phyloP scores from a whole-genome alignment of 2,329 filamentous ascomycete species.

The Trichocomaceae sp. region DNA sequence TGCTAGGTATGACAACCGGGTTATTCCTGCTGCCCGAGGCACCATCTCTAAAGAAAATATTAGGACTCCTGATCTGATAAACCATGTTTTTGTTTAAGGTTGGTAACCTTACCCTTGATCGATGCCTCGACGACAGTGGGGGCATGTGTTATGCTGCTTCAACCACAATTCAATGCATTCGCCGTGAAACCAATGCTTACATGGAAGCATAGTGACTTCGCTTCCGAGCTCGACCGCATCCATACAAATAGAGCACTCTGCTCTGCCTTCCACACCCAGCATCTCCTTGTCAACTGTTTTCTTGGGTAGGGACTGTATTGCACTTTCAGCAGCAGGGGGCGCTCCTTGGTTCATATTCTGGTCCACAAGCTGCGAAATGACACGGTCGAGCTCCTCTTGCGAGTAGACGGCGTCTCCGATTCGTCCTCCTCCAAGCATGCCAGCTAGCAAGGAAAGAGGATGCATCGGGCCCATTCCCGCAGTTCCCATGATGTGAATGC shows the following conservation, averaged over 20 bases:
- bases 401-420: constrained; percentile 78
- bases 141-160: constrained; percentile 85
- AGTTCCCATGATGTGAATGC: constrained; percentile 20
- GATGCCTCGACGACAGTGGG: constrained; percentile 46
- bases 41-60: constrained; percentile 2
- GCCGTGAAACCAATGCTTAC: constrained; percentile 89
- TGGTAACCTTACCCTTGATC: constrained; percentile 17
- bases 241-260: constrained; percentile 93
- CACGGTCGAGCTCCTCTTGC: constrained; percentile 82
- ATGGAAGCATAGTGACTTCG: constrained; percentile 71
- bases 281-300: constrained; percentile 64
- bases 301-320: constrained; percentile 67
- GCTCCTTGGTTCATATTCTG: constrained; percentile 67
- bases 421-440: constrained; percentile 34
- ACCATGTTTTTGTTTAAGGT: background rate
- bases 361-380: constrained; percentile 85
- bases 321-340: constrained; percentile 68
- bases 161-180: constrained; percentile 78
- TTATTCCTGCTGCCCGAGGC: constrained; percentile 11
- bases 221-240: constrained; percentile 69
- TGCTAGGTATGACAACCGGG: constrained; percentile 12
- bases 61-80: too few relatives aligned
- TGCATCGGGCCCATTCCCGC: constrained; percentile 26
- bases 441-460: constrained; percentile 43
- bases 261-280: constrained; percentile 59